Evolutionary conservation across 805 yeast species (phyloP).

Genomic region (Komagataella kurtzmanii): DNA sequence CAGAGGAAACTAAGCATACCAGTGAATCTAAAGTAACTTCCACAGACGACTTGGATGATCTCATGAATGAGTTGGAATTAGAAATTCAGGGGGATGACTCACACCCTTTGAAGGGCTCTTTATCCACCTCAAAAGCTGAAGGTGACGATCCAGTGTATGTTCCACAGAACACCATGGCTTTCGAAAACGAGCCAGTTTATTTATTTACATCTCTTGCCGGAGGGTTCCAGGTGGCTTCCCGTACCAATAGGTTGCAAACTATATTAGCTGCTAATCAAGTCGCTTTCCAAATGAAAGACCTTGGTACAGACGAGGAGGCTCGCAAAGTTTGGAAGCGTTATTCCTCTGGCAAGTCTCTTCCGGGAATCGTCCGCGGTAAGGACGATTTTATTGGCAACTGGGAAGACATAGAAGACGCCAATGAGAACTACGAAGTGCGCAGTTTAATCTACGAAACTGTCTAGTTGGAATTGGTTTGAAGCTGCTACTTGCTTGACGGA

Average conservation of each 20-base stretch:
- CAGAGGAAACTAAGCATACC: not conserved
- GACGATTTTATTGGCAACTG: constrained; percentile 78
- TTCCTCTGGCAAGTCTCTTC: constrained; percentile 59
- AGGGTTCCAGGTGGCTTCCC: constrained; percentile 63
- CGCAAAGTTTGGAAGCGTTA: constrained; percentile 73
- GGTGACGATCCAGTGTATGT: constrained; percentile 16
- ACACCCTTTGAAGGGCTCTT: not conserved
- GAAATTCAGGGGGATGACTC: not conserved
- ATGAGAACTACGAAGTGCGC: constrained; percentile 59
- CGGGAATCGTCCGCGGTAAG: constrained; percentile 75
- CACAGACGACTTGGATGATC: not conserved
- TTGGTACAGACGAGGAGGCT: constrained; percentile 83
- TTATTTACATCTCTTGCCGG: constrained; percentile 81
- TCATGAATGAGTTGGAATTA: not conserved
- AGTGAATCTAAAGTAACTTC: not conserved
- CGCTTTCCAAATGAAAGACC: constrained; percentile 54
- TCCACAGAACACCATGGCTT: constrained; percentile 17
- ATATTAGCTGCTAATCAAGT: constrained; percentile 66
- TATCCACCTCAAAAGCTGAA: not conserved
- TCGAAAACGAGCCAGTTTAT: constrained; percentile 50
- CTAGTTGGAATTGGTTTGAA: constrained; percentile 11
- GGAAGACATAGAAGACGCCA: constrained; percentile 77
- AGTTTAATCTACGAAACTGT: constrained; percentile 54
- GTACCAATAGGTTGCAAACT: constrained; percentile 65
- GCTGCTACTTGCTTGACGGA: not conserved